Conservation (phyloP, 768 basidiomycete genomes). For the Pisolithus sp. region DNA sequence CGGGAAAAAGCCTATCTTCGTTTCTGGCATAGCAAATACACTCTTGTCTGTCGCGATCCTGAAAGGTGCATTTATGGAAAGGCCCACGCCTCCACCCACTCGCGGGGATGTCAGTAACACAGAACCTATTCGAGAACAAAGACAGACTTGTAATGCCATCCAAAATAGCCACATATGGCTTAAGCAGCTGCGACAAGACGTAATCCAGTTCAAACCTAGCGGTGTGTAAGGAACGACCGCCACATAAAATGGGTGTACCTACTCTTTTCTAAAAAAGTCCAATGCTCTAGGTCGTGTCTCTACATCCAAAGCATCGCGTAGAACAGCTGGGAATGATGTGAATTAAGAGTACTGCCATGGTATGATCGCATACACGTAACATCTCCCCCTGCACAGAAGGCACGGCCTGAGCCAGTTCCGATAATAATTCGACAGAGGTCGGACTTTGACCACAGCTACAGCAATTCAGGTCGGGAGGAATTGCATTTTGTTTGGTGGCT, state of each 20-base stretch:
- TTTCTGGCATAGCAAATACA: constrained; percentile 93
- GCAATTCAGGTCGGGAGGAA: constrained; percentile 6
- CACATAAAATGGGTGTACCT: constrained; percentile 28
- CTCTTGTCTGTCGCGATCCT: constrained; percentile 93
- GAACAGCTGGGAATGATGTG: constrained; percentile 41
- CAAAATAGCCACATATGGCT: constrained; percentile 87
- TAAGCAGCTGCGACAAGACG: constrained; percentile 59
- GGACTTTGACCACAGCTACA: constrained; percentile 69
- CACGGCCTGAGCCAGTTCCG: constrained; percentile 62
- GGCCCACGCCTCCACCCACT: constrained; percentile 97
- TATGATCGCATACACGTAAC: constrained; percentile 61
- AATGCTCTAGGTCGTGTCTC: constrained; percentile 58
- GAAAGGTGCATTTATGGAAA: constrained; percentile 78
- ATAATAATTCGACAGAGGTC: constrained; percentile 68
- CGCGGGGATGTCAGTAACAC: constrained; percentile 4
- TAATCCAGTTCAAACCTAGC: constrained; percentile 77
- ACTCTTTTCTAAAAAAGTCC: constrained; percentile 89
- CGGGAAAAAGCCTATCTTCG: constrained; percentile 82
- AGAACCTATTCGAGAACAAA: constrained; percentile 7
- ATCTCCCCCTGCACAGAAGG: constrained; percentile 95
- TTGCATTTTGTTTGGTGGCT: not conserved
- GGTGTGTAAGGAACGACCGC: constrained; percentile 5
- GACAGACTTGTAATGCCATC: constrained; percentile 86
- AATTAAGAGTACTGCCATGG: not conserved
- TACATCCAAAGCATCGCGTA: constrained; percentile 43